phyloP scores from a whole-genome alignment of 306 rosid species.

The Purshia tridentata region DNA sequence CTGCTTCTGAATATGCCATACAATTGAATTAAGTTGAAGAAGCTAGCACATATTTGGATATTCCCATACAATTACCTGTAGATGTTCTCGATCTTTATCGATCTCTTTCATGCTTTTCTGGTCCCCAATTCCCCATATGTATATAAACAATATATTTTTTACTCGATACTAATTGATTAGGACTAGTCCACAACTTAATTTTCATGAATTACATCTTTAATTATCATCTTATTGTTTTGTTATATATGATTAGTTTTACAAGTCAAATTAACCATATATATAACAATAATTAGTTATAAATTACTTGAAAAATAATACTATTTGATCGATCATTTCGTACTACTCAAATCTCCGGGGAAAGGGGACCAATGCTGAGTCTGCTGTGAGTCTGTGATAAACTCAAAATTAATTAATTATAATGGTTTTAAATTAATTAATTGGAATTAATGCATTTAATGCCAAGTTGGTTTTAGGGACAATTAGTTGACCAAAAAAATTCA shows the following conservation, averaged over 20 bases:
- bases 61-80: slow-evolving; percentile 4
- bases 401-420: not conserved
- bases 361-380: not conserved
- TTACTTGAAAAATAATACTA: too few relatives aligned
- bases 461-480: not conserved
- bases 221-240: too few relatives aligned
- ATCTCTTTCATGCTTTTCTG: slow-evolving; percentile 14
- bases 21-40: not conserved
- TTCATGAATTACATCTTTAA: too few relatives aligned
- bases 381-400: not conserved
- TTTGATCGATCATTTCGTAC: not conserved
- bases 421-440: not conserved
- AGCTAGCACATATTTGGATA: not conserved
- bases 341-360: not conserved
- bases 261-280: too few relatives aligned
- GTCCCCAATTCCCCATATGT: slow-evolving; percentile 6
- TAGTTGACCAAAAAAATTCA: too few relatives aligned
- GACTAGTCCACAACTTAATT: too few relatives aligned
- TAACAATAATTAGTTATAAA: too few relatives aligned
- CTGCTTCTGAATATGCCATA: slow-evolving; percentile 16
- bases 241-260: too few relatives aligned
- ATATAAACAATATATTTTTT: too few relatives aligned
- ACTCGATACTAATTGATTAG: too few relatives aligned
- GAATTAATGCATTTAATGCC: not conserved
- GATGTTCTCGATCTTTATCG: not conserved